These are phyloP conservation scores for Xylaria sp. DNA, from an alignment of 2,329 filamentous ascomycete genomes.

Conservation along the genomic window DNA sequence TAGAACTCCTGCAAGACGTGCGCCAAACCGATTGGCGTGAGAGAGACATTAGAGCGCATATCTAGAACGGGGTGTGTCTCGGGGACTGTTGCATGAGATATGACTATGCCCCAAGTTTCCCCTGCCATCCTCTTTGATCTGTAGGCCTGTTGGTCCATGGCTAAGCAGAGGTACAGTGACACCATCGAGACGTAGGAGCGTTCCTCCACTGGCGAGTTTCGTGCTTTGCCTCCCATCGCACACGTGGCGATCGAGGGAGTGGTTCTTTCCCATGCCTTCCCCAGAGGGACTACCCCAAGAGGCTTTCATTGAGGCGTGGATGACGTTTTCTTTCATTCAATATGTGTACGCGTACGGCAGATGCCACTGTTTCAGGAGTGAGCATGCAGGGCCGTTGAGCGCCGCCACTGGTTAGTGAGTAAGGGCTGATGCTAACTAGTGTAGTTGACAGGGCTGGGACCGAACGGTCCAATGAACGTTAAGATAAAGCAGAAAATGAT, in stretches of 20 bases:
- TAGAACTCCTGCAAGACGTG: slow-evolving; percentile 32
- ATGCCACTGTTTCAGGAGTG: slow-evolving; percentile 40
- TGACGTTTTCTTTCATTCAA: slow-evolving; percentile 22
- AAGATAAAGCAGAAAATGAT: not conserved
- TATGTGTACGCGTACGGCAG: slow-evolving; percentile 38
- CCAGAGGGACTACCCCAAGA: not conserved
- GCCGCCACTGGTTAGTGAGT: slow-evolving; percentile 28
- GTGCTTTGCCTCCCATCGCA: not conserved
- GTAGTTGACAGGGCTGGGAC: slow-evolving; percentile 12
- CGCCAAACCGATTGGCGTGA: slow-evolving; percentile 11
- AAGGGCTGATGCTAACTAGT: slow-evolving; percentile 14
- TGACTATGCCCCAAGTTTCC: not conserved
- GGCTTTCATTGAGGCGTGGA: slow-evolving; percentile 13
- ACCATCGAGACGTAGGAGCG: not conserved
- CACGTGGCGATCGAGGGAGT: not conserved
- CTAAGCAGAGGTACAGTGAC: not conserved
- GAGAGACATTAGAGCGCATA: slow-evolving; percentile 21
- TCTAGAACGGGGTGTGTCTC: slow-evolving; percentile 37
- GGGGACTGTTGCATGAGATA: slow-evolving; percentile 22
- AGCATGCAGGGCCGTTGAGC: slow-evolving; percentile 28
- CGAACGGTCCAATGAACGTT: slow-evolving; percentile 9
- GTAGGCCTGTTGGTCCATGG: not conserved
- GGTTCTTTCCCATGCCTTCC: not conserved
- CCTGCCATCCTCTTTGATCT: not conserved
- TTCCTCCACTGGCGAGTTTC: not conserved